Evolutionary conservation across 148 eudicot species (phyloP).

Genomic region (Rhododendron williamsianum): DNA sequence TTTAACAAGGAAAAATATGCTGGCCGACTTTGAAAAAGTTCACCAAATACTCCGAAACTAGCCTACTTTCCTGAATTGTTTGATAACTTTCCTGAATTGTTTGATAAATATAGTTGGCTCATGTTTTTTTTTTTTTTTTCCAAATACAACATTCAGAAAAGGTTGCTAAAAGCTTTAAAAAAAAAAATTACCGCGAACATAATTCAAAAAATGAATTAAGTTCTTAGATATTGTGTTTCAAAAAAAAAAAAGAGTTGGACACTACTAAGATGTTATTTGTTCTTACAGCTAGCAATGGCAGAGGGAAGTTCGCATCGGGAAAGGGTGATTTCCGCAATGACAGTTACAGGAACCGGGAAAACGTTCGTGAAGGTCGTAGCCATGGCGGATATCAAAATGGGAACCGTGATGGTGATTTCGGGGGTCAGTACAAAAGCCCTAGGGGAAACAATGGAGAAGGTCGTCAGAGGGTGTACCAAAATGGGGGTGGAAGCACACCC

Average conservation of each 20-base stretch:
- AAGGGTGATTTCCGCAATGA: constrained; percentile 47
- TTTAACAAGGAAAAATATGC: neutral
- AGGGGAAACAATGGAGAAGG: constrained; percentile 16
- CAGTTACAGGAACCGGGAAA: constrained; percentile 44
- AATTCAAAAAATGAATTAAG: neutral
- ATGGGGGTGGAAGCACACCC: constrained; percentile 25
- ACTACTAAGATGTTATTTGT: neutral
- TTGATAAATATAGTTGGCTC: neutral
- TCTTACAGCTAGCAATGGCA: constrained; percentile 36
- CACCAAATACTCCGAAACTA: neutral
- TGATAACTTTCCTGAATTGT: neutral
- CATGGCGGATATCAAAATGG: constrained; percentile 27
- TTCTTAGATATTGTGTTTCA: neutral
- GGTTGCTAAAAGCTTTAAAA: neutral
- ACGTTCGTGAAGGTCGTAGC: constrained; percentile 31
- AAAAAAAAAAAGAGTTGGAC: neutral
- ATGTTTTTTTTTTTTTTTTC: neutral
- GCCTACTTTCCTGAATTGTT: neutral
- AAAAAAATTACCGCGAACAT: neutral
- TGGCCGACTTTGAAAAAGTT: neutral
- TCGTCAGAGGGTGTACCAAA: constrained; percentile 19
- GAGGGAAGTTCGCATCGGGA: constrained; percentile 26
- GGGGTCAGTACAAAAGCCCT: constrained; percentile 19
- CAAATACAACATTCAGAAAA: neutral
- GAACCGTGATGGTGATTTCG: constrained; percentile 14